phyloP scores from a whole-genome alignment of 768 basidiomycete genomes.

The Mrakia gelida region DNA sequence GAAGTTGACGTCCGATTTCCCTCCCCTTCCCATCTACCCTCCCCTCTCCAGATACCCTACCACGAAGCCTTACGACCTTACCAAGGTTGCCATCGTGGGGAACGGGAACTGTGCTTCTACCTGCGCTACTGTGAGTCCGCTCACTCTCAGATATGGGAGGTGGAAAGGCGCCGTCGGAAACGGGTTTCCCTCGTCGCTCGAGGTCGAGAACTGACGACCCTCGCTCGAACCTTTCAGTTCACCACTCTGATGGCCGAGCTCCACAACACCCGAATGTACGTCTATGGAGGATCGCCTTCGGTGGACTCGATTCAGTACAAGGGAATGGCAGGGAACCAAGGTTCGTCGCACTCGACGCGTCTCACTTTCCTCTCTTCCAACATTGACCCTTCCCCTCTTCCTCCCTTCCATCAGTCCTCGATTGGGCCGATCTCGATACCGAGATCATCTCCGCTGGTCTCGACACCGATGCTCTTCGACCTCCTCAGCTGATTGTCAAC shows the following conservation, averaged over 20 bases:
- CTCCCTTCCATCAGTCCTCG: too few relatives aligned
- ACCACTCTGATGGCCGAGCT: constrained; percentile 59
- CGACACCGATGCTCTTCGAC: constrained; percentile 17
- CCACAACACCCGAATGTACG: constrained; percentile 54
- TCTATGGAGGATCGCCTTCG: constrained; percentile 58
- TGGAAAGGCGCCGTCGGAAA: too few relatives aligned
- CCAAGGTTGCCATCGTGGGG: constrained; percentile 34
- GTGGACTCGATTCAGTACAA: constrained; percentile 46
- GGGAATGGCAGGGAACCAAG: constrained; percentile 59
- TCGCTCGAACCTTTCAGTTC: constrained; percentile 43
- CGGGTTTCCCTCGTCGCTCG: not conserved
- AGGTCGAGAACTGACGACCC: not conserved
- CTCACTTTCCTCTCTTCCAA: not conserved
- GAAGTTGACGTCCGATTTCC: too few relatives aligned
- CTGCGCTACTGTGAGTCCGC: constrained; percentile 49
- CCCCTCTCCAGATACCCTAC: not conserved
- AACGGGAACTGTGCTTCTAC: constrained; percentile 55
- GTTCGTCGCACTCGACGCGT: not conserved
- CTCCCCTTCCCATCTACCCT: not conserved
- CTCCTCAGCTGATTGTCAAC: constrained; percentile 26
- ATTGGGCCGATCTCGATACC: constrained; percentile 59
- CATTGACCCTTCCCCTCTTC: not conserved
- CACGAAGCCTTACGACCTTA: constrained; percentile 18
- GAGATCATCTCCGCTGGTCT: constrained; percentile 49
- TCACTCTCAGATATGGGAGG: too few relatives aligned